Evolutionary conservation across 306 rosid genomes (phyloP), one percentile per base, ranked within the genome.

Genomic region (Fragaria nilgerrensis): DNA sequence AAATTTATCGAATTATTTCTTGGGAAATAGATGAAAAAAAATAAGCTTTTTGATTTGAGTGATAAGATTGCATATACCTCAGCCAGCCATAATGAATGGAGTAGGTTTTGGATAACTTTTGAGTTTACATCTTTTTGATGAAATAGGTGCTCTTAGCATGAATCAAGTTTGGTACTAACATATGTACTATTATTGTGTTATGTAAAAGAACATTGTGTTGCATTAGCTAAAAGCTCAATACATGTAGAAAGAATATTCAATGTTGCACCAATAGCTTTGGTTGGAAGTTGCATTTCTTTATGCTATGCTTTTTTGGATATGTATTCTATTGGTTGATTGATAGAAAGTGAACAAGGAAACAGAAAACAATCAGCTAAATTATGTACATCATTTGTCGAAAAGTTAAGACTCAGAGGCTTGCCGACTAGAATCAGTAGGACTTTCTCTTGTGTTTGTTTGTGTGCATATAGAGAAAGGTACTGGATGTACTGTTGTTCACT

Each of bases 81-180:
- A 36, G 20, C 67, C 59, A 10, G 59, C 70, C 70, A 17, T 25
- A n/a, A 41, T 45, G 68, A 11, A 72, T 59, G 16, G 15, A 63
- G 1, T 43, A 41, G 68, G 49, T 4, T 55, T 74, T 56, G 77
- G 41, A 74, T 58, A 58, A 23, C 53, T 74, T 63, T 58, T 9
- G 4, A 29, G 68, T 43, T 9, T 22, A 34, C 19, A 14, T 58
- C 17, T 56, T 58, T 22, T 14, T 29, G 16, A 23, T 23, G 55
- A 43, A 74, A 73, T 45, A 10, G 14, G 15, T 20, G 36, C 14
- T 73, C 4, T 36, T 13, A 52, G 29, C 50, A 20, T 36, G 64
- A 72, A 72, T 44, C 4, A n/a, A 34, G 48, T 72, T 72, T 20
- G n/a, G 62, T 32, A 20, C 19, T 19, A 20, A 19, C 20, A 32